These are phyloP conservation scores for Blastobotrys proliferans DNA, from an alignment of 1,139 yeast genomes.

Conservation along the genomic window DNA sequence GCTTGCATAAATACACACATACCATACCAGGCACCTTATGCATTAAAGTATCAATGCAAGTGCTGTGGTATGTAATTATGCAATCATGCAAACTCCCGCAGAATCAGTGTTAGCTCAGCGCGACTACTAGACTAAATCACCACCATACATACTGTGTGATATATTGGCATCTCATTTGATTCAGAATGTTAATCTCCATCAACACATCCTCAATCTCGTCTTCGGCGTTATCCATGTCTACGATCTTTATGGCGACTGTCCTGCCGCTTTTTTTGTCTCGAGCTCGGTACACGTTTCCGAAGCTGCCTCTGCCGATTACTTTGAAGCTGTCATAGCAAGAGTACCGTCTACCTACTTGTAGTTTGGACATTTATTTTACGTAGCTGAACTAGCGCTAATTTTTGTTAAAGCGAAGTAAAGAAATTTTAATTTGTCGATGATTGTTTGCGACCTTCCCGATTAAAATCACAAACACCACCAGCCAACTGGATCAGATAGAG, in stretches of 20 bases:
- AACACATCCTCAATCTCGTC: constrained; percentile 67
- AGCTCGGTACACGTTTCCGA: constrained; percentile 82
- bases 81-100: too few species aligned
- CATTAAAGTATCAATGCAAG: too few species aligned
- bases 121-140: neutral
- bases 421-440: too few species aligned
- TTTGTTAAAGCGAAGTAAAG: neutral
- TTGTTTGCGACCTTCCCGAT: too few species aligned
- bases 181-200: constrained; percentile 71
- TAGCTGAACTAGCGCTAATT: neutral
- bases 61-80: too few species aligned
- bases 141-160: constrained; percentile 42
- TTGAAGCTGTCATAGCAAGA: constrained; percentile 22
- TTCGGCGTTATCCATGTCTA: constrained; percentile 63
- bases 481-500: too few species aligned
- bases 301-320: constrained; percentile 78
- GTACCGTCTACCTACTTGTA: constrained; percentile 3
- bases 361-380: neutral
- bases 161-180: constrained; percentile 57
- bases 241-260: constrained; percentile 72
- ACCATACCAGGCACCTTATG: too few species aligned
- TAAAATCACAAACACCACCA: too few species aligned
- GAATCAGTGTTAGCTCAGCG: too few species aligned
- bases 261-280: constrained; percentile 34
- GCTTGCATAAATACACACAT: too few species aligned